Evolutionary conservation across 495 filamentous ascomycete species (phyloP), one percentile per base, ranked within the genome.

Genomic region (Amorphotheca resinae): DNA sequence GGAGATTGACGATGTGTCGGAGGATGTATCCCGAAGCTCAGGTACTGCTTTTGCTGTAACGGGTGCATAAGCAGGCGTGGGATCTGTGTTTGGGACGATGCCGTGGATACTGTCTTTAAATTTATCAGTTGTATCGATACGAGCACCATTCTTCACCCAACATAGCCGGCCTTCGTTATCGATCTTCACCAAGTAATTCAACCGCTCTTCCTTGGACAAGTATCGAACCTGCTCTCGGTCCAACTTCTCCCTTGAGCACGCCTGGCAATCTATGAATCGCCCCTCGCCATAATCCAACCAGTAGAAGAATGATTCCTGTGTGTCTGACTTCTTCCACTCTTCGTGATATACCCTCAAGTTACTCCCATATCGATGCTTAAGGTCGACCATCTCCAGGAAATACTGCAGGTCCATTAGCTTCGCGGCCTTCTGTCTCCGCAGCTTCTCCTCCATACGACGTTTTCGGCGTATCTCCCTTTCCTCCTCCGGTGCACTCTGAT

Each of bases 351-450:
- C 69, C n/a, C 80, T 70, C 25, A 95, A 62, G 51, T 95, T 91
- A 22, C 73, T 74, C 1, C 88, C 88, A 57, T 94, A 88, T 2
- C 88, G 76, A 53, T 95, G 88, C 59, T 93, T 87, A 4, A 72
- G 59, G 54, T 95, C 87, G 12, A 95, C 84, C 82, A 95, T 89
- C 56, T 95, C 88, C 3, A 95, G 65, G 49, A 93, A 94, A 56
- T 95, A 95, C 80, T 79, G 54, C 23, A 94, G 59, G 38, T 84
- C 87, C 84, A 95, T 89, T 50, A 73, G 76, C 57, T 80, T 84
- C 0, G 85, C 74, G 1, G 66, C 70, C 45, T 76, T 66, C 38
- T 63, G 64, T 40, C 66, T 64, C 33, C 64, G 59, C 8, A 54
- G 54, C 48, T 64, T 68, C 35, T 64, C 60, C 36, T 67, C 61